Base-by-base conservation (phyloP, 169 alveolate genomes). In the Eimeria sp. region DNA sequence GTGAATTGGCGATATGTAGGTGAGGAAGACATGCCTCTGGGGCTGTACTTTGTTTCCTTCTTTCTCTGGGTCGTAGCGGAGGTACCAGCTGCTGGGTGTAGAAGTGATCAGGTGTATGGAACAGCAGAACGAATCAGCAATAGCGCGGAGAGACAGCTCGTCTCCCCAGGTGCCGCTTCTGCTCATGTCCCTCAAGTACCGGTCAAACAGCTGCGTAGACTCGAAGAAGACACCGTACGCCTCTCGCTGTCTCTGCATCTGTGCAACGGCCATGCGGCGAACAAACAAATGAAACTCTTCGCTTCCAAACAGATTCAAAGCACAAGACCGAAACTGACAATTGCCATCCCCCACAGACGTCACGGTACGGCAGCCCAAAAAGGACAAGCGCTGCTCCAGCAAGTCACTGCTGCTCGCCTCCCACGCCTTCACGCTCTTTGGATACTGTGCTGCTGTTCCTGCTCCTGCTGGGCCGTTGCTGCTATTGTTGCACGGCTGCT, bases 141-240 rank as follows among this genome's bases (percentile, higher is more conserved):
- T 95, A 6, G 98, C 98, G 11, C 97, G 96, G 13, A 97, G 96
- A 30, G 96, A 94, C 56, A 97, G 64, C 76, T 97, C 98, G 25
- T 97, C 98, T 33, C 98, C 98, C 98, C 98, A 97, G 33, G 96
- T 96, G 9, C 98, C 98, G 62, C 91, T 58, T 60, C 93, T 82
- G 54, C 90, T 66, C 97, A 97, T 96, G 23, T 97, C 95, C 60
- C 91, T 90, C 85, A 96, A 46, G 64, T 97, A 97, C 49, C 43
- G 27, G 1, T 95, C 95, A 37, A 89, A 46, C 49, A 89, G 80
- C 11, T 30, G 91, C 0, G 88, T 68, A 30, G 93, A 62, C 72
- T 95, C 97, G 76, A 97, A 97, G 83, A 96, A 97, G 14, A 94
- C 85, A 18, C 90, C 95, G 89, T 90, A 97, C 37, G 95, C 97